phyloP scores from a whole-genome alignment of 768 basidiomycete genomes.

The Glaciozyma antarctica region DNA sequence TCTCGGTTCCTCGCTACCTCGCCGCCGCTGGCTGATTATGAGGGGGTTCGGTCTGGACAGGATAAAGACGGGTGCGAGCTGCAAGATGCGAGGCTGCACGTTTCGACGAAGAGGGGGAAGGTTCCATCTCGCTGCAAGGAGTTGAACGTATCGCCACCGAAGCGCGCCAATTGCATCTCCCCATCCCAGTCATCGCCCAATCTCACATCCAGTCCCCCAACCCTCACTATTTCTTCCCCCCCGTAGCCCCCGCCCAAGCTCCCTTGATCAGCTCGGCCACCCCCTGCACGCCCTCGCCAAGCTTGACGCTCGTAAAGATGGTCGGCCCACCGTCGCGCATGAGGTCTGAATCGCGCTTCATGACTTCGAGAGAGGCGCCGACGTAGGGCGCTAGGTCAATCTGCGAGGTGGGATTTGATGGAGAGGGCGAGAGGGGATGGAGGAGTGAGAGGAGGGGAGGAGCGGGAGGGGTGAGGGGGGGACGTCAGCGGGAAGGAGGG shows the following conservation, averaged over 20 bases:
- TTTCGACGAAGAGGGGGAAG: too few relatives aligned
- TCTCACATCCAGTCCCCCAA: too few relatives aligned
- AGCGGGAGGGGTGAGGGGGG: not conserved
- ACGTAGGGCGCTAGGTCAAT: slow-evolving; percentile 89
- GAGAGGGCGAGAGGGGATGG: not conserved
- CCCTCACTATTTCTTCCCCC: slow-evolving; percentile 4
- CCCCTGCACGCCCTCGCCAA: slow-evolving; percentile 68
- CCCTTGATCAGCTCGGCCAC: slow-evolving; percentile 69
- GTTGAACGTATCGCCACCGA: too few relatives aligned
- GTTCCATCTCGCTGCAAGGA: too few relatives aligned
- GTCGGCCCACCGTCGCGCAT: slow-evolving; percentile 96
- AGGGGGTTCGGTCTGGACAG: too few relatives aligned
- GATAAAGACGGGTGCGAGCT: too few relatives aligned
- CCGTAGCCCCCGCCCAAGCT: slow-evolving; percentile 63
- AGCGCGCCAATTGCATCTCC: too few relatives aligned
- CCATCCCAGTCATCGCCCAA: too few relatives aligned
- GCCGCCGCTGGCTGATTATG: too few relatives aligned
- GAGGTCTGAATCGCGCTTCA: slow-evolving; percentile 81
- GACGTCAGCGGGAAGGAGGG: not conserved
- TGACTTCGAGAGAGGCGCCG: slow-evolving; percentile 82
- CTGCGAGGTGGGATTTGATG: slow-evolving; percentile 48
- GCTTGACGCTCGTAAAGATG: slow-evolving; percentile 73
- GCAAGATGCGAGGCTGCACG: too few relatives aligned
- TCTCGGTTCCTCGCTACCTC: too few relatives aligned
- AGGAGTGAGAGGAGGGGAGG: not conserved